Conservation (phyloP, 306 rosid genomes). For the Phaseolus lunatus region DNA sequence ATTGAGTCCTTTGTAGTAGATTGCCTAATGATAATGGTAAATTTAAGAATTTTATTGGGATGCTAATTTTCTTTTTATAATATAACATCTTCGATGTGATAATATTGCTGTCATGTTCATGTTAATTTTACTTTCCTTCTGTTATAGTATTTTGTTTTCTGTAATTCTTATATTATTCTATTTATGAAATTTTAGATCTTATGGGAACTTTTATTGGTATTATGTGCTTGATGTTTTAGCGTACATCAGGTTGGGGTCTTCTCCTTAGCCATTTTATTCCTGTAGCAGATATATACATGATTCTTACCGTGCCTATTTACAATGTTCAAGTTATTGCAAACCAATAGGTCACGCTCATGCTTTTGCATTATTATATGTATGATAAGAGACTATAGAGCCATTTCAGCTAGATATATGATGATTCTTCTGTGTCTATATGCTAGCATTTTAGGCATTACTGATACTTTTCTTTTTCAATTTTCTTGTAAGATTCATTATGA, state of each 20-base stretch:
- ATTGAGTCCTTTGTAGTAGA: not conserved
- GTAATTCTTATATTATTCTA: not conserved
- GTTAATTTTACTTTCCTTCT: not conserved
- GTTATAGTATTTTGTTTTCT: slow-evolving; percentile 2
- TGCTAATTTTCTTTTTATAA: not conserved
- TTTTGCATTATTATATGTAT: slow-evolving; percentile 16
- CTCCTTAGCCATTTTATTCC: not conserved
- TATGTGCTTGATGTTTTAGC: slow-evolving; percentile 1
- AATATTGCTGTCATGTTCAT: slow-evolving; percentile 2
- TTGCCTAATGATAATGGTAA: not conserved
- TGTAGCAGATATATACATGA: not conserved
- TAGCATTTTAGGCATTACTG: not conserved
- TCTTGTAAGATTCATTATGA: not conserved
- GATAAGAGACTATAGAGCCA: no score
- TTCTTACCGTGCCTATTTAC: not conserved
- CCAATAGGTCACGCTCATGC: not conserved
- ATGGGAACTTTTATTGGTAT: not conserved
- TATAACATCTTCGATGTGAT: not conserved
- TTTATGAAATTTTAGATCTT: slow-evolving; percentile 8
- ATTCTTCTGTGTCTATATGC: slow-evolving; percentile 3
- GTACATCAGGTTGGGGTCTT: not conserved
- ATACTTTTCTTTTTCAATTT: not conserved
- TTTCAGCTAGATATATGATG: no score
- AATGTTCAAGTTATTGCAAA: not conserved
- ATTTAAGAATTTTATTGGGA: slow-evolving; percentile 8